A percentile compares a stretch with the other conserved stretches of the same genome.
Conservation (phyloP, 1,284 basidiomycete species). For the Pseudozyma pruni region DNA sequence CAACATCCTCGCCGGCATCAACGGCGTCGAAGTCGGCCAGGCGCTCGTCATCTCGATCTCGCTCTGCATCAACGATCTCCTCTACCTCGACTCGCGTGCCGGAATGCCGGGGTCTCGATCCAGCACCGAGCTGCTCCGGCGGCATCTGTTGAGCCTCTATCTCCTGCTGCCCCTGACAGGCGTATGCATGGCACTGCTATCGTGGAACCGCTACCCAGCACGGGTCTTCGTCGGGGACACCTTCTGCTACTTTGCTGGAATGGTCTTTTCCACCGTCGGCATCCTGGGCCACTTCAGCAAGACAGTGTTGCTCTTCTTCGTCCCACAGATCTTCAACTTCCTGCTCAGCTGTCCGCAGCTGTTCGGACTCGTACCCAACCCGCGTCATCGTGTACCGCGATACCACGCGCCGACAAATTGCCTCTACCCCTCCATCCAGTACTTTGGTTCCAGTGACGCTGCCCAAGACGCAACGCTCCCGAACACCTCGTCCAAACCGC, state of each 20-base stretch:
- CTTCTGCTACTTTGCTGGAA: constrained; percentile 89
- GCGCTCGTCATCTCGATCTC: constrained; percentile 90
- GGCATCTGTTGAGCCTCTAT: constrained; percentile 93
- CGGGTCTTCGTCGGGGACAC: constrained; percentile 96
- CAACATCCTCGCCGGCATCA: constrained; percentile 98
- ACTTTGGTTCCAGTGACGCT: constrained; percentile 15
- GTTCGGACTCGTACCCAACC: constrained; percentile 91
- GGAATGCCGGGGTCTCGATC: constrained; percentile 48
- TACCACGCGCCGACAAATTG: constrained; percentile 22
- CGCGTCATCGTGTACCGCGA: constrained; percentile 87
- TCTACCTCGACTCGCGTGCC: constrained; percentile 73
- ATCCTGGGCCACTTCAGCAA: constrained; percentile 88
- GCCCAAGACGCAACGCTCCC: neutral
- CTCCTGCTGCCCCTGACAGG: constrained; percentile 95
- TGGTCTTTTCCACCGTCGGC: constrained; percentile 61
- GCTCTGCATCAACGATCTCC: constrained; percentile 87
- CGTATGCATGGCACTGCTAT: constrained; percentile 81
- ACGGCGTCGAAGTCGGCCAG: constrained; percentile 90
- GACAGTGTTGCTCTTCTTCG: constrained; percentile 93
- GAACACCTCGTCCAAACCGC: constrained; percentile 15
- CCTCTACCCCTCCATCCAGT: constrained; percentile 53
- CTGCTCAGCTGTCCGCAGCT: constrained; percentile 92
- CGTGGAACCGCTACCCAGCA: constrained; percentile 78
- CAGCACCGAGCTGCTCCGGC: constrained; percentile 78
- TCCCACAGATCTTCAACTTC: constrained; percentile 98